Conservation (phyloP, 169 alveolate species). For the Ichthyophthirius multifiliis region DNA sequence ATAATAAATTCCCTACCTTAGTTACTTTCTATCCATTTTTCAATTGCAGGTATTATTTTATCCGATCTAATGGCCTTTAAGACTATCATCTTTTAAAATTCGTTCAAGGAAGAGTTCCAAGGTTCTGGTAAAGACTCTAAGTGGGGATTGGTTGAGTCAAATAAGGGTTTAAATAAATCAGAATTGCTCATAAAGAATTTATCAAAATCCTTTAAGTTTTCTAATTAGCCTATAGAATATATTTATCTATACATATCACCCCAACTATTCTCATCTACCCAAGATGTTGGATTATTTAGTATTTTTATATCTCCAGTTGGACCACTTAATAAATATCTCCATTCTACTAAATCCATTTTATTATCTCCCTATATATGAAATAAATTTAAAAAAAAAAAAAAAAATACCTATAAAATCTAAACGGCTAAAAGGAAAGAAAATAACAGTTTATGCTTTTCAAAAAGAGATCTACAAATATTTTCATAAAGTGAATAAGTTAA, state of each 20-base stretch:
- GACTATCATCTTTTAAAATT: constrained; percentile 86
- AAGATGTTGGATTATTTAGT: constrained; percentile 85
- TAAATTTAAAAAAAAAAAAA: not conserved
- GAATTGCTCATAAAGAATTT: constrained; percentile 72
- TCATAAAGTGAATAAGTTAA: constrained; percentile 89
- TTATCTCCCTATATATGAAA: constrained; percentile 33
- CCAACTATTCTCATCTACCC: constrained; percentile 93
- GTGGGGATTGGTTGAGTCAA: constrained; percentile 90
- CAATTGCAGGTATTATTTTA: constrained; percentile 79
- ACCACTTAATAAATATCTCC: constrained; percentile 94
- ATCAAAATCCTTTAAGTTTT: constrained; percentile 85
- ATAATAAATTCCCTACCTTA: constrained; percentile 87
- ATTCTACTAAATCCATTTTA: constrained; percentile 79
- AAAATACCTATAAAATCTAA: constrained; percentile 75
- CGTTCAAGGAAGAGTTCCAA: constrained; percentile 77
- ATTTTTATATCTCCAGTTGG: constrained; percentile 88
- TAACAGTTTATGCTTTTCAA: constrained; percentile 87
- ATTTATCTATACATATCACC: constrained; percentile 79
- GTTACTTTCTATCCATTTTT: constrained; percentile 83
- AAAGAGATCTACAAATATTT: constrained; percentile 91
- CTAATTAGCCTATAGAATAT: constrained; percentile 78
- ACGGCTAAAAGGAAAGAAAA: constrained; percentile 87
- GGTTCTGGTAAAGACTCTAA: constrained; percentile 88
- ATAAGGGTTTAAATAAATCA: constrained; percentile 82
- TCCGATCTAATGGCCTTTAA: constrained; percentile 87